These are phyloP conservation scores for Liquidambar formosana DNA, from an alignment of 164 flowering plant genomes.

Conservation along the genomic window DNA sequence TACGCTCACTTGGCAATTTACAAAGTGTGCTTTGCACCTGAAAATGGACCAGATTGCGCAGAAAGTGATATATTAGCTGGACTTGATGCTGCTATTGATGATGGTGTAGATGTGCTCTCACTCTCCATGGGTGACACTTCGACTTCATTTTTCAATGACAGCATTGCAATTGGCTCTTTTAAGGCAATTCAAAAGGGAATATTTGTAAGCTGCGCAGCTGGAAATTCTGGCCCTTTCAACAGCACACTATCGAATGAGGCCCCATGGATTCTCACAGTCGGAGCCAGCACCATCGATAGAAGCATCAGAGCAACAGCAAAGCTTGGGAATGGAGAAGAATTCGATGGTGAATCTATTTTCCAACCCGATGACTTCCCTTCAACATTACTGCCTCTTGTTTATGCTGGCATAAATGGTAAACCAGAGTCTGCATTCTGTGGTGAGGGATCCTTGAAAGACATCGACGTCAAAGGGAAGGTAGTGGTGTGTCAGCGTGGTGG, in stretches of 20 bases:
- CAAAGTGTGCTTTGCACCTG: conserved; percentile 45
- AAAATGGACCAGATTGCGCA: conserved; percentile 21
- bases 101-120: conserved; percentile 57
- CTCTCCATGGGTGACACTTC: conserved; percentile 38
- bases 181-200: conserved; percentile 51
- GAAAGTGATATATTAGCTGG: conserved; percentile 43
- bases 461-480: conserved; percentile 37
- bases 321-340: conserved; percentile 42
- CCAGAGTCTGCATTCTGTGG: conserved; percentile 20
- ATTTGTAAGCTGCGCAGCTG: conserved; percentile 52
- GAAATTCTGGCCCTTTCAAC: conserved; percentile 48
- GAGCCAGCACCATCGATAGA: conserved; percentile 57
- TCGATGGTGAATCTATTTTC: conserved; percentile 46
- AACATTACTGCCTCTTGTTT: conserved; percentile 32
- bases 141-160: conserved; percentile 24
- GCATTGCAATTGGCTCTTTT: conserved; percentile 42
- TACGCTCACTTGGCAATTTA: conserved; percentile 49
- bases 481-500: conserved; percentile 38
- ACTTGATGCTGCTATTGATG: conserved; percentile 50
- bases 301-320: conserved; percentile 22
- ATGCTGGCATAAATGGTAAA: conserved; percentile 30
- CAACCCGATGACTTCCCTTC: conserved; percentile 31
- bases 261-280: conserved; percentile 71
- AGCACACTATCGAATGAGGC: conserved; percentile 42
- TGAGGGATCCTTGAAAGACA: conserved; percentile 21